phyloP scores from a whole-genome alignment of 1,284 basidiomycete genomes.

The Rhodotorula sp. region DNA sequence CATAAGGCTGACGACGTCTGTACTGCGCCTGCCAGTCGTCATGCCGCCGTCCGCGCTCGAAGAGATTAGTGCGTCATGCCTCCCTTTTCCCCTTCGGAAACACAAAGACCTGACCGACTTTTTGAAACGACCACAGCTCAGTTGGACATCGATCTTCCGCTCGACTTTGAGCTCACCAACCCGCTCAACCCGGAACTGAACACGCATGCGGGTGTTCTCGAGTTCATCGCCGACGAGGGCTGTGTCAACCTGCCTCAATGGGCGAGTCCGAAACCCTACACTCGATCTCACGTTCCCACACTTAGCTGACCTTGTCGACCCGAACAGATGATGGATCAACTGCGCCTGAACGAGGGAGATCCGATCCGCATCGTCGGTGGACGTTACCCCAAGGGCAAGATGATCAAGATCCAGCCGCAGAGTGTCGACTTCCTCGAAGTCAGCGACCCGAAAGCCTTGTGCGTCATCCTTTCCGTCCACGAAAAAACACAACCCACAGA shows the following conservation, averaged over 20 bases:
- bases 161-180: slow-evolving; percentile 94
- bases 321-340: slow-evolving; percentile 89
- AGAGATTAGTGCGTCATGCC: slow-evolving; percentile 61
- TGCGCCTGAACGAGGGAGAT: slow-evolving; percentile 90
- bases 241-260: slow-evolving; percentile 93
- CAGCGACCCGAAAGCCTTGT: slow-evolving; percentile 93
- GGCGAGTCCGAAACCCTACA: slow-evolving; percentile 53
- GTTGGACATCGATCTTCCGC: slow-evolving; percentile 86
- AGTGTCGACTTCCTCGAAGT: slow-evolving; percentile 88
- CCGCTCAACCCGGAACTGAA: slow-evolving; percentile 73
- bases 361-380: slow-evolving; percentile 87
- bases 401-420: slow-evolving; percentile 96
- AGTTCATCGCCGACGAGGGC: slow-evolving; percentile 98
- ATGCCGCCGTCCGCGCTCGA: slow-evolving; percentile 96
- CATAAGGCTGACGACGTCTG: no score
- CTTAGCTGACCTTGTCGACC: background rate
- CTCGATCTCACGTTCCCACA: background rate
- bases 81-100: background rate
- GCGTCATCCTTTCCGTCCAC: slow-evolving; percentile 49
- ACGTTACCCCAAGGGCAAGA: slow-evolving; percentile 85
- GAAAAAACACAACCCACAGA: background rate
- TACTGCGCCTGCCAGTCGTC: slow-evolving; percentile 56
- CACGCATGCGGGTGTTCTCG: slow-evolving; percentile 95
- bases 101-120: background rate
- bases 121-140: slow-evolving; percentile 54